A percentile compares a stretch with the other conserved stretches of the same genome.
These are phyloP conservation scores for Capsicum rhomboideum DNA, from an alignment of 257 asterid genomes.

Conservation along the genomic window DNA sequence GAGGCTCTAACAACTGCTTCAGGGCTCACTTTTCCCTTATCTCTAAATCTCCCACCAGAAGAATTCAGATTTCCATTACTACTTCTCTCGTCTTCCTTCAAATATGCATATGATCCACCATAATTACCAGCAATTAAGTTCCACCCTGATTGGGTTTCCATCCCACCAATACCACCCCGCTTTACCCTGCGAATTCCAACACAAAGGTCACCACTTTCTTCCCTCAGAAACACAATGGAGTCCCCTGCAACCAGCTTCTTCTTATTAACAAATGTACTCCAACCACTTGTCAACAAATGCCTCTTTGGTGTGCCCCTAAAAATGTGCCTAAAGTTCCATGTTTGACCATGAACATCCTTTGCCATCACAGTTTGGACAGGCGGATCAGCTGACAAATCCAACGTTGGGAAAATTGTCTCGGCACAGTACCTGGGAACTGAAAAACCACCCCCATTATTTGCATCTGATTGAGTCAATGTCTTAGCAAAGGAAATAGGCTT, in stretches of 20 bases:
- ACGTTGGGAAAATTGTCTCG: slow-evolving; percentile 21
- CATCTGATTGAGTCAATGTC: slow-evolving; percentile 34
- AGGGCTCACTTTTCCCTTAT: slow-evolving; percentile 30
- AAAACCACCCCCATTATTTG: slow-evolving; percentile 36
- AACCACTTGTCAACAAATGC: slow-evolving; percentile 67
- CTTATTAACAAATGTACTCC: slow-evolving; percentile 55
- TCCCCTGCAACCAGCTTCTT: slow-evolving; percentile 23
- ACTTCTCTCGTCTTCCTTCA: slow-evolving; percentile 31
- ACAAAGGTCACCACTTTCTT: slow-evolving; percentile 9
- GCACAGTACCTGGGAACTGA: slow-evolving; percentile 33
- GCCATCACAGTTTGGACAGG: slow-evolving; percentile 32
- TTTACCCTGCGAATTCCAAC: slow-evolving; percentile 61
- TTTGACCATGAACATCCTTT: slow-evolving; percentile 28
- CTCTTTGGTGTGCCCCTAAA: slow-evolving; percentile 59
- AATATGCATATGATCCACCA: slow-evolving; percentile 26
- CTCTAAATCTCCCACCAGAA: slow-evolving; percentile 20
- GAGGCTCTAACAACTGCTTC: slow-evolving; percentile 42
- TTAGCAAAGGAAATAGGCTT: slow-evolving; percentile 24
- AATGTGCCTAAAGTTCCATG: slow-evolving; percentile 63
- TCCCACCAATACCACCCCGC: slow-evolving; percentile 34
- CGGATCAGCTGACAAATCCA: slow-evolving; percentile 25
- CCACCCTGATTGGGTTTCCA: slow-evolving; percentile 35
- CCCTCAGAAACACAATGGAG: slow-evolving; percentile 15
- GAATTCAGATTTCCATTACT: slow-evolving; percentile 17
- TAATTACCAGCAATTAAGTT: slow-evolving; percentile 25